These are phyloP conservation scores for Agarophyton chilense DNA, from an alignment of 23 red algal species.

Conservation along the genomic window DNA sequence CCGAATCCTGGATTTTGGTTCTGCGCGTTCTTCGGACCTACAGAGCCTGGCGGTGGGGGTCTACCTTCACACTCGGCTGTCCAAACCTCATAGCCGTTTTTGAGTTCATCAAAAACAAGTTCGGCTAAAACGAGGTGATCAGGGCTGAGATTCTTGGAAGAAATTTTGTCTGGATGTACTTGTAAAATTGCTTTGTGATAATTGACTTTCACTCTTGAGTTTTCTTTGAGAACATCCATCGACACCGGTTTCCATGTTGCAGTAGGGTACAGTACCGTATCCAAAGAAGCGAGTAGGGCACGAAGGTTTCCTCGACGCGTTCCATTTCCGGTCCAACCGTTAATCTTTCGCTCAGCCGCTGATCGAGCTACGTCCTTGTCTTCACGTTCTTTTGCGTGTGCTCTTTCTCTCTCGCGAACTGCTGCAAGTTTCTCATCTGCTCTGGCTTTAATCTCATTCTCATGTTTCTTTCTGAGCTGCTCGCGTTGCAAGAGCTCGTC, in stretches of 20 bases:
- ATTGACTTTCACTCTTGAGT: conserved; percentile 79
- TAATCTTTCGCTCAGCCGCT: conserved; percentile 63
- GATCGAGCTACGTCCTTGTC: conserved; percentile 65
- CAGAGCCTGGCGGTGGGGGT: conserved; percentile 79
- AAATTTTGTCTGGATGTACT: conserved; percentile 91
- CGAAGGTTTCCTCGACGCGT: conserved; percentile 84
- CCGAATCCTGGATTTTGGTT: conserved; percentile 42
- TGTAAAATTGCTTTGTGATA: conserved; percentile 87
- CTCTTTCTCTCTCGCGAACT: conserved; percentile 75
- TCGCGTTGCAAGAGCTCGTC: conserved; percentile 62
- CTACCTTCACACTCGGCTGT: conserved; percentile 81
- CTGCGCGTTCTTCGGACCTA: conserved; percentile 66
- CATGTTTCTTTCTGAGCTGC: conserved; percentile 58
- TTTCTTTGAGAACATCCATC: conserved; percentile 77
- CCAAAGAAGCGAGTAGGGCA: conserved; percentile 76
- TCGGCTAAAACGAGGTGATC: conserved; percentile 82
- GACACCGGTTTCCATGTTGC: conserved; percentile 85
- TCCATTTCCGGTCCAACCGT: conserved; percentile 84
- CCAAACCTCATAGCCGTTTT: conserved; percentile 87
- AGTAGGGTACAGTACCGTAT: conserved; percentile 75
- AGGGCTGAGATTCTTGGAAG: conserved; percentile 64
- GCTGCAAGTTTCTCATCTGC: conserved; percentile 80
- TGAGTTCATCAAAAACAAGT: conserved; percentile 85
- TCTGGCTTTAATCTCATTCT: conserved; percentile 72
- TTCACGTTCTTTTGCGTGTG: conserved; percentile 46